These are phyloP conservation scores for Taxillus chinensis DNA, from an alignment of 164 flowering plant genomes.

Conservation along the genomic window DNA sequence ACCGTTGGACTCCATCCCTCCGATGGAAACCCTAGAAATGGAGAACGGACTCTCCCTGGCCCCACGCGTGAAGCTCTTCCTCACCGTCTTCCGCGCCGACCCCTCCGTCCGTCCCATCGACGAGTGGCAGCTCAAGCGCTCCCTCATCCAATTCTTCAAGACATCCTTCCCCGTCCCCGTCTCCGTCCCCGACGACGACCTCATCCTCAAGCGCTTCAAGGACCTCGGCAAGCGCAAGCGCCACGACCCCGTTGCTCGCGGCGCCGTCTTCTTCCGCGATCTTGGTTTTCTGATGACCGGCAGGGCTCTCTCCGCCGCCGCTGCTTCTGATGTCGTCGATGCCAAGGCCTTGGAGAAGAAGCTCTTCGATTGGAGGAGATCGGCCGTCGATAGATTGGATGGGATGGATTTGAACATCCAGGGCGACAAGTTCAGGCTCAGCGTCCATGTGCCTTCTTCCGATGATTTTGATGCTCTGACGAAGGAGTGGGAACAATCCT, in stretches of 20 bases:
- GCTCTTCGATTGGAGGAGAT: conserved; percentile 59
- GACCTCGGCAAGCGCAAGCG: conserved; percentile 85
- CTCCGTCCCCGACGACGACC: conserved; percentile 51
- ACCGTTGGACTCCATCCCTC: conserved; percentile 27
- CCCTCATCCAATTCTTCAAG: conserved; percentile 58
- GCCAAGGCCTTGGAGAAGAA: conserved; percentile 35
- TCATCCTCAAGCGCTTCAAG: conserved; percentile 30
- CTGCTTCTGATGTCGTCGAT: conserved; percentile 14
- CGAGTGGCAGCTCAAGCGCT: conserved; percentile 70
- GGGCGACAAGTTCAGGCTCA: conserved; percentile 54
- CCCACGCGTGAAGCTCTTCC: conserved; percentile 59
- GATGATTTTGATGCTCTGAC: conserved; percentile 67
- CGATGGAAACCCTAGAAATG: conserved; percentile 58
- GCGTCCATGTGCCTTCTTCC: conserved; percentile 35
- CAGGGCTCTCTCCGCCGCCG: conserved; percentile 9
- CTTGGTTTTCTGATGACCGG: conserved; percentile 39
- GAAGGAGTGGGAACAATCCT: conserved; percentile 64
- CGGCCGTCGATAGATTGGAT: conserved; percentile 47
- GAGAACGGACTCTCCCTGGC: conserved; percentile 50
- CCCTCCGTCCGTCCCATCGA: conserved; percentile 56
- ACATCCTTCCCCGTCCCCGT: conserved; percentile 32
- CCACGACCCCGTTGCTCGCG: conserved; percentile 70
- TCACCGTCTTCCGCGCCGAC: conserved; percentile 54
- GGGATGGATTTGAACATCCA: conserved; percentile 73
- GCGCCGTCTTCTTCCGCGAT: conserved; percentile 52